Percentiles rank a stretch among this genome's conserved stretches.
Evolutionary conservation across 2,329 filamentous ascomycete genomes (phyloP).

Genomic region (Fusarium brachygibbosum): DNA sequence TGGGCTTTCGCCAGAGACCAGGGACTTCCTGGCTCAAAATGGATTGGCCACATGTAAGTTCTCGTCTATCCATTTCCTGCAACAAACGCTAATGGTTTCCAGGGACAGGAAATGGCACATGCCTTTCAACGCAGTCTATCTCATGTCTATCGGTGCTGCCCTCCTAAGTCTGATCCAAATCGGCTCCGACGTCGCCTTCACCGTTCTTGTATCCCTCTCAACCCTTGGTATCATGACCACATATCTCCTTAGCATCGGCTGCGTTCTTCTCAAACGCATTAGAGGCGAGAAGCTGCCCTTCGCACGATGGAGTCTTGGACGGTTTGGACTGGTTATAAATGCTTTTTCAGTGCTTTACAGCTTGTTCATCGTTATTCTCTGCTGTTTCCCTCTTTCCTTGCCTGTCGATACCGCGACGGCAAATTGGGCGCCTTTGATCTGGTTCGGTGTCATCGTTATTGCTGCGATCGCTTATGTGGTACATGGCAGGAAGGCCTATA

Average conservation of each 20-base stretch:
- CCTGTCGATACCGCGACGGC: constrained; percentile 28
- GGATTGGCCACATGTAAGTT: constrained; percentile 28
- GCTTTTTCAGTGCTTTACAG: constrained; percentile 31
- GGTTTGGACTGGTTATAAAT: constrained; percentile 24
- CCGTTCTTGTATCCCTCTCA: constrained; percentile 16
- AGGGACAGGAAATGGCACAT: constrained; percentile 39
- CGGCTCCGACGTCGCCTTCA: constrained; percentile 30
- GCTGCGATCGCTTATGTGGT: constrained; percentile 15
- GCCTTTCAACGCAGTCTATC: constrained; percentile 32
- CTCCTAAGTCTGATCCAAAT: constrained; percentile 28
- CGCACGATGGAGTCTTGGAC: constrained; percentile 26
- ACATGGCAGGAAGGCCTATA: constrained; percentile 17
- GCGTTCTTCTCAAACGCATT: constrained; percentile 29
- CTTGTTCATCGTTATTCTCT: constrained; percentile 32
- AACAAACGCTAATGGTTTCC: fast-evolving
- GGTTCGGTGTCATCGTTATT: constrained; percentile 26
- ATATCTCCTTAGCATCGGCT: constrained; percentile 33
- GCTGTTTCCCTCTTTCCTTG: constrained; percentile 20
- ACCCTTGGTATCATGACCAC: constrained; percentile 33
- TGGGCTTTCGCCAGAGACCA: constrained; percentile 29
- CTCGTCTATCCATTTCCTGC: fast-evolving
- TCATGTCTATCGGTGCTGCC: constrained; percentile 32
- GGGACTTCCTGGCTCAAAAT: constrained; percentile 25
- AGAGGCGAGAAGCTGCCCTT: constrained; percentile 21
- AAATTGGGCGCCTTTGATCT: constrained; percentile 34